Evolutionary conservation across 257 asterid species (phyloP).

Genomic region (Petunia secreta): DNA sequence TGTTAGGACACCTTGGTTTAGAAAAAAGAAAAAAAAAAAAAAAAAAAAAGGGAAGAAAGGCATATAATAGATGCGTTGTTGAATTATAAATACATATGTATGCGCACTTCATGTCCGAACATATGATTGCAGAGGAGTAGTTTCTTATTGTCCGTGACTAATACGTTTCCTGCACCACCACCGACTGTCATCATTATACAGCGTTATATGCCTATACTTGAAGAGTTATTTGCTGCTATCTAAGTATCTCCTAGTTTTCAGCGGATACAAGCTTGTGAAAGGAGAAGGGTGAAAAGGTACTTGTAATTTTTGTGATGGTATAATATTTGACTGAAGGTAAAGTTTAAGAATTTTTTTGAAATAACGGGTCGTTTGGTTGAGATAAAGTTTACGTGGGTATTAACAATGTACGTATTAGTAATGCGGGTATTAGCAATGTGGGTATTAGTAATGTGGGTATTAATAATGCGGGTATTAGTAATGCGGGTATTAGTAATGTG

Average conservation of each 20-base stretch:
- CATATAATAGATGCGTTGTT: neutral
- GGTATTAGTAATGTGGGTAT: no score
- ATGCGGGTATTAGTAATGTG: no score
- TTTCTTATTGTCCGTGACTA: conserved; percentile 41
- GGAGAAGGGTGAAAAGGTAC: no score
- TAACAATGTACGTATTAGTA: no score
- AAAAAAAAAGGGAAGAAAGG: neutral
- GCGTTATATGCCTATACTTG: neutral
- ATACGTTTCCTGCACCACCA: conserved; percentile 57
- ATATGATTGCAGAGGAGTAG: conserved; percentile 21
- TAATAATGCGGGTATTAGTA: no score
- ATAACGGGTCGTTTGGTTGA: no score
- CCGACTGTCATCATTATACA: conserved; percentile 59
- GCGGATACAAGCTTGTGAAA: no score
- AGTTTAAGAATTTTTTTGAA: no score
- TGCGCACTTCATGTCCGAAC: neutral
- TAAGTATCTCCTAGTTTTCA: neutral
- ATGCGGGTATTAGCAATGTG: no score
- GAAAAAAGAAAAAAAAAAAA: neutral
- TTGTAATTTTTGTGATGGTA: no score
- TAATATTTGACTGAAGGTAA: no score
- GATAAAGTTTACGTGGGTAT: no score
- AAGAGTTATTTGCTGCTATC: neutral
- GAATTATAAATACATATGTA: neutral
- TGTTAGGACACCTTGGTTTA: neutral